Evolutionary conservation across 176 grass and related monocot genomes (phyloP).

Genomic region (Canna indica): DNA sequence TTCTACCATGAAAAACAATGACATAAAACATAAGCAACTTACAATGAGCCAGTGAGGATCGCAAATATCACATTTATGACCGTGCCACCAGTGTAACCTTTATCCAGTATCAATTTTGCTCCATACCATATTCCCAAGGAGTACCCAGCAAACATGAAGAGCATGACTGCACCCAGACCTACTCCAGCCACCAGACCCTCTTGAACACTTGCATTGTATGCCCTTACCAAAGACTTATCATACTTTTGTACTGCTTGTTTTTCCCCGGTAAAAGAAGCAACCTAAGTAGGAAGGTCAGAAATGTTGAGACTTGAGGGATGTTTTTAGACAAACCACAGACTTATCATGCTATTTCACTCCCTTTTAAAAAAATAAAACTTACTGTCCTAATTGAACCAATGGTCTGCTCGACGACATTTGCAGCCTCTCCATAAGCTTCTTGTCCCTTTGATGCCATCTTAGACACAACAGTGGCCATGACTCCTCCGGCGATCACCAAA

Average conservation of each 20-base stretch:
- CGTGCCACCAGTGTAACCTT: slow-evolving; percentile 66
- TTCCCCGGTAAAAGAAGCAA: slow-evolving; percentile 97
- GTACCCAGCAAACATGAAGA: slow-evolving; percentile 91
- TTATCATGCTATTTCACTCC: no score
- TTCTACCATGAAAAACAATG: background rate
- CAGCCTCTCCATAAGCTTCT: slow-evolving; percentile 60
- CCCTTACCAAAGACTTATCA: slow-evolving; percentile 50
- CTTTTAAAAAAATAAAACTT: slow-evolving; percentile 11
- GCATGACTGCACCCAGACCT: slow-evolving; percentile 81
- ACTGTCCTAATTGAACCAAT: slow-evolving; percentile 68
- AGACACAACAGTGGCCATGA: slow-evolving; percentile 41
- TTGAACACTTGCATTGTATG: slow-evolving; percentile 70
- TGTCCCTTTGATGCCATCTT: slow-evolving; percentile 48
- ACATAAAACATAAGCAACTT: slow-evolving; percentile 22
- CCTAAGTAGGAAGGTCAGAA: slow-evolving; percentile 27
- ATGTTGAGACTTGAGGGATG: background rate
- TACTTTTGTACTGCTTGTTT: slow-evolving; percentile 80
- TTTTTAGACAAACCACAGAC: background rate
- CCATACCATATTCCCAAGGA: slow-evolving; percentile 97
- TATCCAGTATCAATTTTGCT: slow-evolving; percentile 80
- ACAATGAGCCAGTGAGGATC: slow-evolving; percentile 94
- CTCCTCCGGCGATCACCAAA: slow-evolving; percentile 35
- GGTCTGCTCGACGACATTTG: slow-evolving; percentile 60
- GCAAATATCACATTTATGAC: slow-evolving; percentile 99
- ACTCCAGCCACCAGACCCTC: slow-evolving; percentile 77